Conservation (phyloP, 176 grass and related monocot species). For the Tuctoria greenei region DNA sequence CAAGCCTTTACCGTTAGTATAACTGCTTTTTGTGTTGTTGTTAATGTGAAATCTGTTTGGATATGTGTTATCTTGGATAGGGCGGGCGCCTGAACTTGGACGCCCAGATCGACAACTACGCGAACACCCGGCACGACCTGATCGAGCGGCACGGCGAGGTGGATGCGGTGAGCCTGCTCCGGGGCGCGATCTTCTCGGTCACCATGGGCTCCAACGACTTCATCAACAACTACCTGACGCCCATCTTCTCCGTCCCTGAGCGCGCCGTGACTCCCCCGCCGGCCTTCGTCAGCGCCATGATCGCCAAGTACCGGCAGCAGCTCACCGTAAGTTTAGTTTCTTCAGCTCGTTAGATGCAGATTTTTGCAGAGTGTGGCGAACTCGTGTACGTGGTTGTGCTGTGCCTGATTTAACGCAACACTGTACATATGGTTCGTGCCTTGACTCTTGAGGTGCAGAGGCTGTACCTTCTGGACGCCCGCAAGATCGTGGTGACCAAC, state of each 20-base stretch:
- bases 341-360: not conserved
- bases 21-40: not conserved
- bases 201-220: constrained; percentile 86
- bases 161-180: constrained; percentile 45
- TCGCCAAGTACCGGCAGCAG: constrained; percentile 61
- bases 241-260: constrained; percentile 53
- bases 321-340: constrained; percentile 38
- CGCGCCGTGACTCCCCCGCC: constrained; percentile 45
- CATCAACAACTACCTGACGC: constrained; percentile 88
- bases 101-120: constrained; percentile 76
- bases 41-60: not conserved
- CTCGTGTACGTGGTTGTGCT: not conserved
- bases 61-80: constrained; percentile 22
- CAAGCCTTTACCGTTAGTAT: not conserved
- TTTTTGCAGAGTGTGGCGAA: not conserved
- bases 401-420: not conserved
- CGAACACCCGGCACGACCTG: constrained; percentile 59
- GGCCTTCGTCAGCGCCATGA: constrained; percentile 50
- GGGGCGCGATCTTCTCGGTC: constrained; percentile 62
- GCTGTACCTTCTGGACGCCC: constrained; percentile 72
- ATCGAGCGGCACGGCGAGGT: constrained; percentile 51
- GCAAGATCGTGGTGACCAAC: constrained; percentile 73
- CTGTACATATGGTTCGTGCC: not conserved
- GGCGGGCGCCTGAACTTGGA: constrained; percentile 73
- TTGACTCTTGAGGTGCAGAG: constrained; percentile 44